Evolutionary conservation across 1,284 basidiomycete species (phyloP).

Genomic region (Rhodotorula sp.): DNA sequence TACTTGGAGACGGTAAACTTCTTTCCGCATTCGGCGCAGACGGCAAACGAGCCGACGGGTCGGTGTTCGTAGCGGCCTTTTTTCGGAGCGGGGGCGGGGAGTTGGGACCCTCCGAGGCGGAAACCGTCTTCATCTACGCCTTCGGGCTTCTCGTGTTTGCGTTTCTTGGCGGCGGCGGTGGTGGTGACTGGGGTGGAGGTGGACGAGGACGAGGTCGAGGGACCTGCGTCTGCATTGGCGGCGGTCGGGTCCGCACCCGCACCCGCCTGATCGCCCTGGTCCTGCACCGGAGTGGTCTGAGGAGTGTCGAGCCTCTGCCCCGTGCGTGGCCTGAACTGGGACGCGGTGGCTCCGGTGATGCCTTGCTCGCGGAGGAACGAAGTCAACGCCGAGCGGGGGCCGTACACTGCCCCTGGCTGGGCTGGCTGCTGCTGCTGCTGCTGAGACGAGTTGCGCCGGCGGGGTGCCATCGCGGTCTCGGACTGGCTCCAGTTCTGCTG

Average conservation of each 20-base stretch:
- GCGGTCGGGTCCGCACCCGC: constrained; percentile 22
- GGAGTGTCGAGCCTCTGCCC: neutral
- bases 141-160: constrained; percentile 23
- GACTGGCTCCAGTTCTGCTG: neutral
- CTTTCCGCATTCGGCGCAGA: constrained; percentile 76
- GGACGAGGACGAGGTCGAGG: neutral
- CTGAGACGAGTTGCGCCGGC: neutral
- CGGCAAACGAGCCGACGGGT: constrained; percentile 69
- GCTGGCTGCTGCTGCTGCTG: neutral
- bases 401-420: constrained; percentile 47
- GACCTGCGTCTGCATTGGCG: constrained; percentile 13
- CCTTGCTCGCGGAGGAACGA: constrained; percentile 81
- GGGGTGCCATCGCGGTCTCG: constrained; percentile 1
- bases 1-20: constrained; percentile 70
- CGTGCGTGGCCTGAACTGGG: neutral
- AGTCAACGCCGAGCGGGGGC: constrained; percentile 86
- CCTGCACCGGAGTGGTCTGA: neutral
- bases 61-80: constrained; percentile 36
- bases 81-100: constrained; percentile 15
- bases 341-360: constrained; percentile 64
- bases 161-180: constrained; percentile 6
- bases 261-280: no score
- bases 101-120: constrained; percentile 15
- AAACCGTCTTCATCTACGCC: constrained; percentile 12
- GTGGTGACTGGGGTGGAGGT: neutral